phyloP scores from a whole-genome alignment of 352 stramenopile genomes.

The Pythium plurisporium region DNA sequence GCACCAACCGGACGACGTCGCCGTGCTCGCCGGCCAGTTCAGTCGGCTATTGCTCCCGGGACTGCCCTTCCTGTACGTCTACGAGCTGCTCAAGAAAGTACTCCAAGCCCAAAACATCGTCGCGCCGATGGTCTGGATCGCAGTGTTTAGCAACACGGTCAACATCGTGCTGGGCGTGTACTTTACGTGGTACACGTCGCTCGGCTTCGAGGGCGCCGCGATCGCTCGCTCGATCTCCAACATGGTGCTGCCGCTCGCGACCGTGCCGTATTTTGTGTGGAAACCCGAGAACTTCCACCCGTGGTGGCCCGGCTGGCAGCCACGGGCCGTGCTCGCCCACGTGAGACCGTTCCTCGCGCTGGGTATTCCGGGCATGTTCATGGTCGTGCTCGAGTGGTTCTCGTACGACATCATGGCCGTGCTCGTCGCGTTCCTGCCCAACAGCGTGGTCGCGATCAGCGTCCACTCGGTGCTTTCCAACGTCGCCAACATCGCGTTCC shows the following conservation, averaged over 20 bases:
- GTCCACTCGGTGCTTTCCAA: slow-evolving; percentile 74
- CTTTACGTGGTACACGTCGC: slow-evolving; percentile 73
- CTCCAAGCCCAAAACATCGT: slow-evolving; percentile 85
- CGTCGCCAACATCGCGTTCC: slow-evolving; percentile 66
- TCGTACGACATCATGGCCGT: slow-evolving; percentile 78
- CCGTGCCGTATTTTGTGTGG: slow-evolving; percentile 69
- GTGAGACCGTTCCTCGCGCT: slow-evolving; percentile 63
- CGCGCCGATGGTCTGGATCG: slow-evolving; percentile 80
- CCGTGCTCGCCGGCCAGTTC: slow-evolving; percentile 68
- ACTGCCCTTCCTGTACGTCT: slow-evolving; percentile 78
- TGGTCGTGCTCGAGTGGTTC: slow-evolving; percentile 78
- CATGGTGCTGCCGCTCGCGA: slow-evolving; percentile 43
- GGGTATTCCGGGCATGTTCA: slow-evolving; percentile 65
- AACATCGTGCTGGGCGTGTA: slow-evolving; percentile 76
- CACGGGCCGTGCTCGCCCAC: slow-evolving; percentile 40
- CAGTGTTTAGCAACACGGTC: slow-evolving; percentile 68
- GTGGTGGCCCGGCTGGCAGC: slow-evolving; percentile 73
- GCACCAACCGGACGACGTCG: slow-evolving; percentile 60
- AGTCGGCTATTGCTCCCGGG: slow-evolving; percentile 59
- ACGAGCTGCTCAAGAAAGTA: slow-evolving; percentile 85
- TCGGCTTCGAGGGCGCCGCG: slow-evolving; percentile 75
- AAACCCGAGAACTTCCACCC: slow-evolving; percentile 33
- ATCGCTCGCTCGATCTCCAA: slow-evolving; percentile 66
- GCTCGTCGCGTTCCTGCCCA: slow-evolving; percentile 55
- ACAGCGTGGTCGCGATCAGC: slow-evolving; percentile 63